Base-by-base conservation (phyloP, 805 yeast species). In the Barnettozyma siamensis region DNA sequence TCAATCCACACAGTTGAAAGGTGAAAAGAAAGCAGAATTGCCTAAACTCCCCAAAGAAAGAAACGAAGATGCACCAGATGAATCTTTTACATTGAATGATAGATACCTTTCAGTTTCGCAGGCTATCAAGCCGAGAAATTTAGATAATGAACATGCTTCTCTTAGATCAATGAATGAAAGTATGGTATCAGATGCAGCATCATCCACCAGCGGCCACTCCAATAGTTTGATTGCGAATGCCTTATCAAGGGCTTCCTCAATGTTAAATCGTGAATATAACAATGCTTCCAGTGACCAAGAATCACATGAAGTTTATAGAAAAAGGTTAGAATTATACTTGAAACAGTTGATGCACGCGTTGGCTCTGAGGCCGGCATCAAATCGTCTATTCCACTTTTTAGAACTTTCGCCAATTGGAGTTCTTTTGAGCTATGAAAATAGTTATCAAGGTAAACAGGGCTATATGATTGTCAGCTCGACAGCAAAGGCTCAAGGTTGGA, bases 401-500 rank as follows among this genome's bases (percentile, higher is more conserved):
- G 99, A 93, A 54, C 65, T 93, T 13, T 88, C 97, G 0, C 94
- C 95, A 1, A 75, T 93, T 48, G 86, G 95, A 7, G 78, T 93
- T 8, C 67, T 88, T 36, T 66, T 93, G 31, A 81, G 91, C 37
- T 80, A 86, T 48, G 99, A 93, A 59, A 75, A 78, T 23, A 41
- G 40, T 5, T 83, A 72, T 55, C 78, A 78, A 42, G 95, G 98
- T 1, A 93, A 88, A 53, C 96, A 93, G 62, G 99, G 99, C 2
- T 76, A 78, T 38, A 61, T 91, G 43, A 76, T 84, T 41, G 76
- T 89, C 35, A 78, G 88, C 17, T 82, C 96, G 1, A 78, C 88
- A 0, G 91, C 98, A 0, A 78, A 78, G 47, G 72, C 88, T 1
- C 95, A 88, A 58, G 98, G 99, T 3, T 93, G 99, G 98, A 72